Percentiles rank a stretch among this genome's conserved stretches.
Conservation (phyloP, 495 filamentous ascomycete species). For the Aspergillus diversus region DNA sequence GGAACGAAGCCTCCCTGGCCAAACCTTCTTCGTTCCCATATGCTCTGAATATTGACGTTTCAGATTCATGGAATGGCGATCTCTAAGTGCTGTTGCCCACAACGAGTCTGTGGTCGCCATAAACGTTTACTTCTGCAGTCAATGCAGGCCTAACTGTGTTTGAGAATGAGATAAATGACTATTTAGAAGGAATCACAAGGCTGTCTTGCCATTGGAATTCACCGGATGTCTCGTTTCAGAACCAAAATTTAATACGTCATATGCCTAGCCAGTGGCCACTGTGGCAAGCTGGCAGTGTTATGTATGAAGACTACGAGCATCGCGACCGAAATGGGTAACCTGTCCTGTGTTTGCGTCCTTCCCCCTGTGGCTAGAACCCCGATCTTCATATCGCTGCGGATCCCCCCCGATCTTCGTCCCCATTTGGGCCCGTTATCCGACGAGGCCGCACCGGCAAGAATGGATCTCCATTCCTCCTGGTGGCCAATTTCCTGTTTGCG, state of each 20-base stretch:
- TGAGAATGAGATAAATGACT: no score
- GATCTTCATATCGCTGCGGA: neutral
- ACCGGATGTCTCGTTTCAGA: neutral
- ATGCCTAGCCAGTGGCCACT: neutral
- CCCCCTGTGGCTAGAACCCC: neutral
- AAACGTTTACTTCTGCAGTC: no score
- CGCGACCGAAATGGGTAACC: neutral
- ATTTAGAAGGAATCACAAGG: neutral
- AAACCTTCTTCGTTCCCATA: neutral
- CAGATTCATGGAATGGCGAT: neutral
- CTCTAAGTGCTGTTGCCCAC: no score
- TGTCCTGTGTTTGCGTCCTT: neutral
- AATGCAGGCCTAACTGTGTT: no score
- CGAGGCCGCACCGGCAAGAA: conserved; percentile 8
- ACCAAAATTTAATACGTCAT: neutral
- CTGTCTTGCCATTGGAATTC: conserved; percentile 6
- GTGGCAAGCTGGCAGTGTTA: neutral
- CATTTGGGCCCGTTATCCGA: neutral
- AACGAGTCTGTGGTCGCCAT: no score
- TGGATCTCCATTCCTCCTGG: conserved; percentile 16
- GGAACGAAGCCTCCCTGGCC: neutral
- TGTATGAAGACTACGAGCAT: neutral
- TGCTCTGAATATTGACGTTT: neutral
- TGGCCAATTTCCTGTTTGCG: conserved; percentile 10
- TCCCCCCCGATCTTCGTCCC: neutral